Evolutionary conservation across 306 rosid genomes (phyloP), one percentile per base, ranked within the genome.

Genomic region (Lathyrus sativus): DNA sequence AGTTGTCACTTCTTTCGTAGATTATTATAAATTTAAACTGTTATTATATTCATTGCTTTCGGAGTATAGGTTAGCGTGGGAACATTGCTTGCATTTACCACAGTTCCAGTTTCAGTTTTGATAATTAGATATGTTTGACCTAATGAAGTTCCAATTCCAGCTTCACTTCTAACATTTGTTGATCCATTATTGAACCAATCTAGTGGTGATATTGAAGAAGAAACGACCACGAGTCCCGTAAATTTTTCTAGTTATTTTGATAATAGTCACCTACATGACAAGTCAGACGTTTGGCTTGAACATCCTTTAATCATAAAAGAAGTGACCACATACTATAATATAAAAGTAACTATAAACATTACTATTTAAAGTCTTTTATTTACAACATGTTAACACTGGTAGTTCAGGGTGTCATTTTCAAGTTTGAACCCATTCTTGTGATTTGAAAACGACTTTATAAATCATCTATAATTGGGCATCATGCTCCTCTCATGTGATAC

Each of bases 41-140:
- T 26, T 2, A 11, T 49, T 44, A 19, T 74, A 43, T 64, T 70
- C 31, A 10, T 61, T 75, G 7, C 71, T 49, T 35, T 71, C 51
- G 39, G 50, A 56, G 71, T 65, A 45, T 80, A 88, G 95, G 95
- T 88, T 57, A 82, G 89, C 11, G 88, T 88, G 66, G 91, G 89
- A 71, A 86, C 91, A 38, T 78, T 88, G 73, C 83, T 88, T 62
- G 89, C 95, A 57, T 86, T 88, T 73, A 84, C 89, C 38, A 82
- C 86, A 1, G 89, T 73, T 58, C 86, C 91, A 69, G 74, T 88
- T 74, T 86, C 89, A 58, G 89, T 88, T 51, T 78, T 88, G 82
- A 86, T 88, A 74, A 84, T 88, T 61, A 80, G 89, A 86, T 88
- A 88, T 75, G 91, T 87, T 54, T 89, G 89, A 28, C 92, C 89